A percentile compares a stretch with the other conserved stretches of the same genome.
phyloP scores from a whole-genome alignment of 805 yeast genomes.

The Limtongozyma cylindracea region DNA sequence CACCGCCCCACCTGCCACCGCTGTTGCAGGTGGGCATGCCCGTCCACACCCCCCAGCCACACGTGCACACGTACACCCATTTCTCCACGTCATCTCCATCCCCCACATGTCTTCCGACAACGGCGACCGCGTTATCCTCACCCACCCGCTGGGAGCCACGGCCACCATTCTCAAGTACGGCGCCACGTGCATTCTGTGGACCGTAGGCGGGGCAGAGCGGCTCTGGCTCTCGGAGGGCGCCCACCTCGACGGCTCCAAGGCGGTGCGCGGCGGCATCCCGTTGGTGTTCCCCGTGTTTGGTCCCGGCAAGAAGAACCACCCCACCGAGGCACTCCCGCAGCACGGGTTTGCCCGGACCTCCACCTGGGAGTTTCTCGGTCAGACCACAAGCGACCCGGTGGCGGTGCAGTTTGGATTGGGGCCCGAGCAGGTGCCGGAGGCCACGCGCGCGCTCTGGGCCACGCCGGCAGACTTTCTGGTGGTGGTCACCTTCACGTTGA shows the following conservation, averaged over 20 bases:
- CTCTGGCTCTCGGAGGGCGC: conserved; percentile 67
- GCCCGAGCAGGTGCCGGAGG: conserved; percentile 55
- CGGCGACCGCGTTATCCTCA: conserved; percentile 31
- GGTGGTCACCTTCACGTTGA: conserved; percentile 35
- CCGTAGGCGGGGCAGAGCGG: conserved; percentile 41
- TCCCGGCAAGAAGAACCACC: conserved; percentile 26
- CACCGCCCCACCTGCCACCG: too few relatives aligned
- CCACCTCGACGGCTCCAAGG: conserved; percentile 70
- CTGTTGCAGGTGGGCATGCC: too few relatives aligned
- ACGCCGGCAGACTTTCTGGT: conserved; percentile 43
- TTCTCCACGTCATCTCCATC: too few relatives aligned
- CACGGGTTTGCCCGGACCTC: conserved; percentile 91
- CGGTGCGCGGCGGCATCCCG: conserved; percentile 96
- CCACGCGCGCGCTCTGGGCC: conserved; percentile 30
- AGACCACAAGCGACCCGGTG: conserved; percentile 31
- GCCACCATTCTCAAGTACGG: conserved; percentile 67
- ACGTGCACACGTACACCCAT: too few relatives aligned
- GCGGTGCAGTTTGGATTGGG: conserved; percentile 80
- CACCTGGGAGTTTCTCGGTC: conserved; percentile 86
- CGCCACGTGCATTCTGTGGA: conserved; percentile 77
- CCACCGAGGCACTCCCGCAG: conserved; percentile 58
- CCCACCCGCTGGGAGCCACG: conserved; percentile 22
- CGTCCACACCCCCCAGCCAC: too few relatives aligned
- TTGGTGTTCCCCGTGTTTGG: conserved; percentile 90
- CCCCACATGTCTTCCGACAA: too few relatives aligned